Conservation (phyloP, 352 stramenopile species). For the Phytophthora rubi region DNA sequence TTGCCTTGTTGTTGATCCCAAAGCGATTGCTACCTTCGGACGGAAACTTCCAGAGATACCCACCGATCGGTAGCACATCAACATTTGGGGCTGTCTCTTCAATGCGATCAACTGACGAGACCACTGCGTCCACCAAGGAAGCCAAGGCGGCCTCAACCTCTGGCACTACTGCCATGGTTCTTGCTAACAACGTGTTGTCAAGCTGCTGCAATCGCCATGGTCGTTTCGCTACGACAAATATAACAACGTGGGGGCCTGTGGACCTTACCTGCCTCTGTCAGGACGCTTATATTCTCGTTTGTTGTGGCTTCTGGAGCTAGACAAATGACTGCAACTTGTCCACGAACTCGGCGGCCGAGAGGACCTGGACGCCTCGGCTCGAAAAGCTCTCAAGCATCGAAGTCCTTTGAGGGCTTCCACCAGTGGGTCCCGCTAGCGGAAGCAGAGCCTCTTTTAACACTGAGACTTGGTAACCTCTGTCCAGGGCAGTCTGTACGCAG, state of each 20-base stretch:
- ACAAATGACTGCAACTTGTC: constrained; percentile 47
- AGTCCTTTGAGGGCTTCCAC: constrained; percentile 1
- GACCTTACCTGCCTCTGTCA: neutral
- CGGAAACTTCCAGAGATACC: constrained; percentile 72
- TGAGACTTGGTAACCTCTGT: constrained; percentile 89
- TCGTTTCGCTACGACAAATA: constrained; percentile 23
- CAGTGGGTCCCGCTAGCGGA: constrained; percentile 5
- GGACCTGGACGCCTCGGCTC: constrained; percentile 42
- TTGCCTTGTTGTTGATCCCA: neutral
- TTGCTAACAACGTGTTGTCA: neutral
- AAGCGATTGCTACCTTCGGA: constrained; percentile 62
- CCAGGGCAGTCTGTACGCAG: constrained; percentile 83
- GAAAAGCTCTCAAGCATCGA: constrained; percentile 34
- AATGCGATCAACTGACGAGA: constrained; percentile 5
- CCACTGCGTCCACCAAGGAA: constrained; percentile 23
- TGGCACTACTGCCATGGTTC: constrained; percentile 10
- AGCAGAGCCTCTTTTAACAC: constrained; percentile 82
- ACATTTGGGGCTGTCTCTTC: constrained; percentile 5
- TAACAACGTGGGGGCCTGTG: constrained; percentile 1
- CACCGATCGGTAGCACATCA: constrained; percentile 20
- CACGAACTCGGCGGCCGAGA: constrained; percentile 36
- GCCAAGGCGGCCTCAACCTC: constrained; percentile 20
- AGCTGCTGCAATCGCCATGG: neutral
- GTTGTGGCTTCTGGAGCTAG: constrained; percentile 13
- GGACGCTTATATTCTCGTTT: constrained; percentile 11